Conservation (phyloP, 2,329 filamentous ascomycete species). For the Colletotrichum sansevieriae region DNA sequence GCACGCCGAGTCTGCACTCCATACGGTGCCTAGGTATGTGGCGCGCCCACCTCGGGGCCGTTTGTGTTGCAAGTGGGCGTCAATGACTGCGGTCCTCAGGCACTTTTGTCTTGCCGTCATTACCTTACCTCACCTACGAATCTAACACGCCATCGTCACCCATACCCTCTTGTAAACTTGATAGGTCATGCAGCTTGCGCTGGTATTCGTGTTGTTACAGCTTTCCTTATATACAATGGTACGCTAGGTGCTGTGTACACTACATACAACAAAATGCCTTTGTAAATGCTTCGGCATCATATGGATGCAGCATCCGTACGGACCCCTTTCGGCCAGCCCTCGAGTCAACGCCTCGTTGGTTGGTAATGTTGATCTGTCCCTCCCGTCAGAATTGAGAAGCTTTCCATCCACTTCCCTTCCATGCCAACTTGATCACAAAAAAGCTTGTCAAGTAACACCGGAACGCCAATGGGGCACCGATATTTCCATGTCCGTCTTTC, state of each 20-base stretch:
- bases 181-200: background rate
- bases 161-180: background rate
- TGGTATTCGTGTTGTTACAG: slow-evolving; percentile 7
- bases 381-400: background rate
- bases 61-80: slow-evolving; percentile 36
- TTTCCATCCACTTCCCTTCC: slow-evolving; percentile 15
- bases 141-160: too few species aligned
- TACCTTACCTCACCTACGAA: background rate
- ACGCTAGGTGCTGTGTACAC: slow-evolving; percentile 24
- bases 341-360: too few species aligned
- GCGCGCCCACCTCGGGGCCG: slow-evolving; percentile 22
- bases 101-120: slow-evolving; percentile 30
- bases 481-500: slow-evolving; percentile 5
- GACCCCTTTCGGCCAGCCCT: background rate
- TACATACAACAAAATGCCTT: slow-evolving; percentile 28
- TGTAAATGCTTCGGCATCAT: slow-evolving; percentile 14
- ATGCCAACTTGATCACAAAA: slow-evolving; percentile 16
- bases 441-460: slow-evolving; percentile 26
- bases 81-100: slow-evolving; percentile 11
- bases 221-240: slow-evolving; percentile 30
- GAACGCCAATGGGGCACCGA: slow-evolving; percentile 26
- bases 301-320: background rate
- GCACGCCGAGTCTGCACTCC: slow-evolving; percentile 35
- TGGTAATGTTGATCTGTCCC: too few species aligned
- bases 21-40: slow-evolving; percentile 12